These are phyloP conservation scores for Botrytis squamosa DNA, from an alignment of 2,329 filamentous ascomycete genomes.

Conservation along the genomic window DNA sequence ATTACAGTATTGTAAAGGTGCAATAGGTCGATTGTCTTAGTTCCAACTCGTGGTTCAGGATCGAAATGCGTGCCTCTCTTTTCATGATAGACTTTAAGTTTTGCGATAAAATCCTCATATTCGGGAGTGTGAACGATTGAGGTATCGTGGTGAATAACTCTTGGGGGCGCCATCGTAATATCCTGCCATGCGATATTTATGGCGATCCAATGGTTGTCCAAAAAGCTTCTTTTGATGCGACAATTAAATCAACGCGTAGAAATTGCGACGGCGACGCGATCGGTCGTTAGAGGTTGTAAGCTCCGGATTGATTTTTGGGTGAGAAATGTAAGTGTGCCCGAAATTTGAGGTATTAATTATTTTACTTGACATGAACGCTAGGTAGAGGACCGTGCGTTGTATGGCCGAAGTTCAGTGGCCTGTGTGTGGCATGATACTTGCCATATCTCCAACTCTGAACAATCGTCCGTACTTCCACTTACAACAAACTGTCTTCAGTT, in stretches of 20 bases:
- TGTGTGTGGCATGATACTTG: neutral
- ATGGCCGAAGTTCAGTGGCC: neutral
- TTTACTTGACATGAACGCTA: neutral
- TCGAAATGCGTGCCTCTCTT: conserved; percentile 79
- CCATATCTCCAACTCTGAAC: neutral
- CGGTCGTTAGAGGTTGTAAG: conserved; percentile 14
- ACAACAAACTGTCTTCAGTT: neutral
- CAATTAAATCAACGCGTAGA: conserved; percentile 19
- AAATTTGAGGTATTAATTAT: neutral
- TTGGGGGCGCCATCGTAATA: conserved; percentile 35
- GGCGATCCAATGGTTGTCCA: conserved; percentile 21
- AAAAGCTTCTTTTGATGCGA: conserved; percentile 16
- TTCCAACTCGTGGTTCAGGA: conserved; percentile 76
- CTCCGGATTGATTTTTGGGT: neutral
- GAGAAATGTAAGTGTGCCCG: neutral
- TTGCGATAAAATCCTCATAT: conserved; percentile 75
- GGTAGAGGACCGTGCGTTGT: neutral
- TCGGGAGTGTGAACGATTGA: conserved; percentile 54
- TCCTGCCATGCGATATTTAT: conserved; percentile 28
- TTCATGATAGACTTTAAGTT: conserved; percentile 70
- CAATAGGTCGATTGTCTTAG: conserved; percentile 71
- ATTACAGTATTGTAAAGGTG: conserved; percentile 78
- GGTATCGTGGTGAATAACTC: conserved; percentile 26
- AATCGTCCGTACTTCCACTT: neutral
- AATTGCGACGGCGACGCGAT: conserved; percentile 26